Evolutionary conservation across 2,329 filamentous ascomycete species (phyloP), one percentile per base, ranked within the genome.

Genomic region (Beauveria bassiana): DNA sequence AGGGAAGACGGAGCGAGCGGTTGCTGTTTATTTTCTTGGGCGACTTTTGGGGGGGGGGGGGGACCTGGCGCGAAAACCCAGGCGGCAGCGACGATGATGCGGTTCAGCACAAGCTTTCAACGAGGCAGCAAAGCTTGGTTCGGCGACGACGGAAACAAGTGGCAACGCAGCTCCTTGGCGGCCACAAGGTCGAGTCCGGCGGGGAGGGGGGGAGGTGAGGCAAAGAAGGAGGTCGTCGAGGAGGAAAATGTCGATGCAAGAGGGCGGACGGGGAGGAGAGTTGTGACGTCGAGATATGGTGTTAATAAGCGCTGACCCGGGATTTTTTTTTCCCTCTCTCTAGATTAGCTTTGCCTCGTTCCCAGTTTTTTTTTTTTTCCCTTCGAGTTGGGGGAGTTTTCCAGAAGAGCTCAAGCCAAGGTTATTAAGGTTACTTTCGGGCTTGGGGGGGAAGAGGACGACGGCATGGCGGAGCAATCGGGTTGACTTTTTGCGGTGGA

Each of bases 401-500:
- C 43, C 22, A 28, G 52, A 45, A 45, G 22, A 45, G 45, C 20
- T 28, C 34, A 10, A 49, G 47, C 46, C 46, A 59, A 59, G 57
- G 57, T 43, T 5, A 34, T 34, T 14, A 52, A 52, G 47, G 57
- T 58, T 55, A 55, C 54, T 57, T 38, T 59, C n/a, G n/a, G 22
- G 26, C 20, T 38, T 24, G 54, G 54, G 46, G 38, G 34, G 34
- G 38, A 14, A 24, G 18, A 42, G 31, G 31, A 38, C 47, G 31
- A 38, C 47, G 47, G 49, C 24, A 46, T 40, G 10, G 49, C 58
- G 58, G 58, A 60, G 58, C 26, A 53, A 43, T 46, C 34, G 58
- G 58, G 24, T 24, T 9, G 42, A 60, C 58, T 60, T 60, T 60
- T 53, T 47, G 49, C 40, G 28, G 58, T 46, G 38, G 40, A 51